These are phyloP conservation scores for Delonix regia DNA, from an alignment of 306 rosid genomes.

Conservation along the genomic window DNA sequence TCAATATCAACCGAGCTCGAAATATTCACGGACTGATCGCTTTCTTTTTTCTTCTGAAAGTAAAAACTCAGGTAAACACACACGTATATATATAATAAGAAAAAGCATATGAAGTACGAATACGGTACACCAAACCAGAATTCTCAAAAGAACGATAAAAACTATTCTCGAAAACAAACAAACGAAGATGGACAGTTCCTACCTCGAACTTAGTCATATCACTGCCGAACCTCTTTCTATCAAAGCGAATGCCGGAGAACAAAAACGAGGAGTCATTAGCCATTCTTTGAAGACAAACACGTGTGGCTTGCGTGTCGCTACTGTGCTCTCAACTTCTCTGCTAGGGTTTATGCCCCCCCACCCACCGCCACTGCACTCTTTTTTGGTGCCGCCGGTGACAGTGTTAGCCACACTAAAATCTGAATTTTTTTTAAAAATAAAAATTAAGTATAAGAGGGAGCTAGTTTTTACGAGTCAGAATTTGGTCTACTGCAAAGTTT, in stretches of 20 bases:
- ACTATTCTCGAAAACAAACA: neutral
- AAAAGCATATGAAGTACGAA: neutral
- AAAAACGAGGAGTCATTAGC: constrained; percentile 66
- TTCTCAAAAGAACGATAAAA: neutral
- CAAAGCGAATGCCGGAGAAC: constrained; percentile 79
- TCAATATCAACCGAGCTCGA: constrained; percentile 37
- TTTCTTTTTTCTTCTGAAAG: constrained; percentile 50
- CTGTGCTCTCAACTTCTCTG: neutral
- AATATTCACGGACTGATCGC: constrained; percentile 42
- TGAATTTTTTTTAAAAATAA: neutral
- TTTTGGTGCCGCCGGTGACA: neutral
- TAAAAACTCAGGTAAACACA: too few species aligned
- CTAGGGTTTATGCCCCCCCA: neutral
- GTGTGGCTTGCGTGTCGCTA: neutral
- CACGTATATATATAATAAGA: neutral
- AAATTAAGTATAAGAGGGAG: too few species aligned
- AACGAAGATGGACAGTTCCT: neutral
- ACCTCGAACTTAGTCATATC: constrained; percentile 86
- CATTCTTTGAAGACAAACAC: constrained; percentile 46
- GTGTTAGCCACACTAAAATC: too few species aligned
- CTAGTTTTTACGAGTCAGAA: too few species aligned
- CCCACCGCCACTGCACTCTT: neutral
- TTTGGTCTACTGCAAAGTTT: too few species aligned
- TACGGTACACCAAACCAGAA: neutral
- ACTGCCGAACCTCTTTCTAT: constrained; percentile 66